Conservation (phyloP, 176 grass and related monocot species). For the Juncus inflexus region DNA sequence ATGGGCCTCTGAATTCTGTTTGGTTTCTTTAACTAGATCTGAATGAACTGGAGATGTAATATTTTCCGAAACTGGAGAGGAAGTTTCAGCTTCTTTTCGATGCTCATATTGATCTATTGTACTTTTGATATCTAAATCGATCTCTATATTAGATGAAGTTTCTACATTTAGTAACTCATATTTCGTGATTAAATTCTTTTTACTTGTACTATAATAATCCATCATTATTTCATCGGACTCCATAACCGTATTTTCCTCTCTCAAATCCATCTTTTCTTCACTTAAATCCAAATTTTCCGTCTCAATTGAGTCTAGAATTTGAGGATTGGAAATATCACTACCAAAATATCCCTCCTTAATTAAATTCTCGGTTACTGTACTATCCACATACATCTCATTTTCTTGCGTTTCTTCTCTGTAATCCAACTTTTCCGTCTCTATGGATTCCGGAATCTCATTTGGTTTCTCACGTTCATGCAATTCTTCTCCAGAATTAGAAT, state of each 20-base stretch:
- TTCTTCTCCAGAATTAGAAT: neutral
- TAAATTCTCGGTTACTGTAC: slow-evolving; percentile 26
- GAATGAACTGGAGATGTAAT: no score
- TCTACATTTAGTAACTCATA: neutral
- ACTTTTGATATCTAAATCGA: neutral
- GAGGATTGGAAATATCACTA: slow-evolving; percentile 20
- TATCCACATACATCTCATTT: neutral
- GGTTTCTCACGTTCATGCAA: slow-evolving; percentile 22
- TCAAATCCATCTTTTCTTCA: slow-evolving; percentile 8
- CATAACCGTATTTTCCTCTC: slow-evolving; percentile 4
- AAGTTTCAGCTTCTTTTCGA: slow-evolving; percentile 5
- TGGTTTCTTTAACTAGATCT: no score
- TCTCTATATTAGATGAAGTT: neutral
- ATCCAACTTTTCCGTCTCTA: slow-evolving; percentile 1
- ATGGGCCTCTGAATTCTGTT: no score
- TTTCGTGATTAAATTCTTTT: no score
- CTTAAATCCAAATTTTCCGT: slow-evolving; percentile 7
- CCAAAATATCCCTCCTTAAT: slow-evolving; percentile 37
- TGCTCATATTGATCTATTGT: neutral
- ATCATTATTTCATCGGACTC: slow-evolving; percentile 8
- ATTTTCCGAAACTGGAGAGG: no score
- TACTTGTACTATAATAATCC: no score
- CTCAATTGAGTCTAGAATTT: slow-evolving; percentile 16
- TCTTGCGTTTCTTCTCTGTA: slow-evolving; percentile 31
- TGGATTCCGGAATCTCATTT: slow-evolving; percentile 19